Evolutionary conservation across 139 green algal genomes (phyloP).

Genomic region (Nannochloris sp.): DNA sequence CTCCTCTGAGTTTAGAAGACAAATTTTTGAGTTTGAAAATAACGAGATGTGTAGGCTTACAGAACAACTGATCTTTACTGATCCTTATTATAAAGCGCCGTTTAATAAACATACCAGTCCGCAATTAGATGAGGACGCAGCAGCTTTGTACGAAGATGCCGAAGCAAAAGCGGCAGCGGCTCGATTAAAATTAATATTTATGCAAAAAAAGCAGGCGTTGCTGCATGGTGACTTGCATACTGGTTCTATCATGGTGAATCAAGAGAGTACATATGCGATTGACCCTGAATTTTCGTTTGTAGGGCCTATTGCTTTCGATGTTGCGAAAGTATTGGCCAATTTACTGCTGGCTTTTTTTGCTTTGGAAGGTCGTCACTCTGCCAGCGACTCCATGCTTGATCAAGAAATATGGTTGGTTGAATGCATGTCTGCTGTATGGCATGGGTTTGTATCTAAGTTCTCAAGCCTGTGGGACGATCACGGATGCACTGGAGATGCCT

Average conservation of each 20-base stretch:
- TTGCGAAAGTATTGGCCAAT: slow-evolving; percentile 91
- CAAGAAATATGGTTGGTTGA: slow-evolving; percentile 60
- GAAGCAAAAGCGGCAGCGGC: slow-evolving; percentile 55
- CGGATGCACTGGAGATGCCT: slow-evolving; percentile 34
- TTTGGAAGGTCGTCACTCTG: not conserved
- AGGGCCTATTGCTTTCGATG: slow-evolving; percentile 94
- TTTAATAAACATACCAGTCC: slow-evolving; percentile 75
- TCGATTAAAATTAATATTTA: slow-evolving; percentile 76
- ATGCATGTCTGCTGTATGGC: slow-evolving; percentile 49
- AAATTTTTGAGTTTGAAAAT: slow-evolving; percentile 52
- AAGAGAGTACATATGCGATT: slow-evolving; percentile 56
- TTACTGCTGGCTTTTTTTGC: slow-evolving; percentile 88
- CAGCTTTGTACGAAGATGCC: slow-evolving; percentile 55
- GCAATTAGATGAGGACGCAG: slow-evolving; percentile 71
- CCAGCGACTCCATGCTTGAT: slow-evolving; percentile 6
- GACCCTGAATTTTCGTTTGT: slow-evolving; percentile 96
- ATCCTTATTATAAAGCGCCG: slow-evolving; percentile 68
- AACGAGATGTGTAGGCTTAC: slow-evolving; percentile 85
- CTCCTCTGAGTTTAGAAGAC: slow-evolving; percentile 32
- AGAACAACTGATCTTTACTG: slow-evolving; percentile 94
- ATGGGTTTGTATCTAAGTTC: slow-evolving; percentile 60
- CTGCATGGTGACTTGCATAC: slow-evolving; percentile 98
- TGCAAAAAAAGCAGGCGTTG: slow-evolving; percentile 66
- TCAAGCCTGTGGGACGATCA: slow-evolving; percentile 50
- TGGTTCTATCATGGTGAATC: slow-evolving; percentile 83